Percentiles rank a stretch among this genome's conserved stretches.
Evolutionary conservation across 805 yeast genomes (phyloP).

Genomic region (Starmerella sp.): DNA sequence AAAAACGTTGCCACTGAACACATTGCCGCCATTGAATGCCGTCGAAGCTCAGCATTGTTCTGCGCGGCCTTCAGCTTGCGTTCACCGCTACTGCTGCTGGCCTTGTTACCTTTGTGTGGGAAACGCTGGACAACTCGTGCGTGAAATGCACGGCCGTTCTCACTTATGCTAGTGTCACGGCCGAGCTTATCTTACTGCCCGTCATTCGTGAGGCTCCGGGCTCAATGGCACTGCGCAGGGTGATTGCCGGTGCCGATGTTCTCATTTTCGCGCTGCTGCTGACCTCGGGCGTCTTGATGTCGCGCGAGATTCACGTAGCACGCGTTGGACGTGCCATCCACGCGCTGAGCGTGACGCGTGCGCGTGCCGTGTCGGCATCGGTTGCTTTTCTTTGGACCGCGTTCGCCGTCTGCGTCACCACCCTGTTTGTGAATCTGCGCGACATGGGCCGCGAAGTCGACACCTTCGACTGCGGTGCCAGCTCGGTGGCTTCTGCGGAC

Average conservation of each 20-base stretch:
- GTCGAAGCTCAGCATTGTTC: background rate
- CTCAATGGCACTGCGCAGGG: background rate
- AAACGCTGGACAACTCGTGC: slow-evolving; percentile 42
- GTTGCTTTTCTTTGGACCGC: background rate
- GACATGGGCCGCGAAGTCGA: background rate
- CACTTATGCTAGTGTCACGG: background rate
- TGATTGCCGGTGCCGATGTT: background rate
- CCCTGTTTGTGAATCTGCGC: background rate
- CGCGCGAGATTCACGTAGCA: background rate
- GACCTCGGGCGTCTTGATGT: background rate
- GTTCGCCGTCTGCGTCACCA: background rate
- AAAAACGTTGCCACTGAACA: background rate
- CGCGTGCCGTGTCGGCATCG: background rate
- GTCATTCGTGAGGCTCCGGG: background rate
- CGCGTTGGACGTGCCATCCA: background rate
- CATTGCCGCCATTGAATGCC: background rate
- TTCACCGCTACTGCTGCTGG: slow-evolving; percentile 38
- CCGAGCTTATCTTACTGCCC: background rate
- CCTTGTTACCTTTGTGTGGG: slow-evolving; percentile 88
- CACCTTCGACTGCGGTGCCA: background rate
- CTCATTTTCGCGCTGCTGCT: background rate
- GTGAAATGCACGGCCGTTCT: background rate
- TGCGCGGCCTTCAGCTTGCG: background rate
- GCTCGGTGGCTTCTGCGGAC: background rate
- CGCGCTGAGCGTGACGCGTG: background rate